Base-by-base conservation (phyloP, 2,329 filamentous ascomycete species). In the Epichloe gansuensis region DNA sequence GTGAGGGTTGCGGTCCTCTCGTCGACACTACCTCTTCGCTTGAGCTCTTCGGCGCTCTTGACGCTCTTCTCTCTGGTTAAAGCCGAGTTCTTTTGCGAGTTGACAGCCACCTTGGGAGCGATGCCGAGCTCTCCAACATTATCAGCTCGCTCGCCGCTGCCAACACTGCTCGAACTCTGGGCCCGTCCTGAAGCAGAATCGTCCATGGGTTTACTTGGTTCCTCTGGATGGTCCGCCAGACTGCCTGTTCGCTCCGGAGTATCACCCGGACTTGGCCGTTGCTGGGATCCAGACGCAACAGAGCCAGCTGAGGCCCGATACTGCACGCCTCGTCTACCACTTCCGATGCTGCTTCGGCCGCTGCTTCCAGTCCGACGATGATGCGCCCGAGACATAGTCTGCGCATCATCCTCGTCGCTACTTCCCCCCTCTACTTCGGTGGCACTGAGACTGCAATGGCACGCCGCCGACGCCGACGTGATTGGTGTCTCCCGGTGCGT, bases 351-450 rank as follows among this genome's bases (percentile, higher is more conserved):
- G 66, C 83, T 89, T 57, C 85, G 77, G 21, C 85, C 85, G 60
- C 85, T 89, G 65, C 85, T 89, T 45, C 85, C 84, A 23, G 81
- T 85, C 57, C 86, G 75, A 56, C 81, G 80, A 68, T 90, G 85
- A 57, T 82, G 74, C 68, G 76, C 61, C 54, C 73, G 75, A 58
- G 71, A 67, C 59, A 66, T 63, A 49, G 67, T 64, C 36, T 70
- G 67, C 15, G 68, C 65, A 42, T 85, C 82, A 47, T 88, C 86
- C 44, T 88, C 84, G 50, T 89, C 87, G 63, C 84, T 88, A 60
- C 90, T 88, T 58, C 84, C 89, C 87, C 87, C 89, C 61, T 95
- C 89, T 13, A 97, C 87, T 67, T 98, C 93, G 49, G 87, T 94
- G n/a, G 93, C 91, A 65, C 88, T 95, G 56, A 98, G 75, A 43